phyloP scores from a whole-genome alignment of 2,329 filamentous ascomycete genomes.

The Trichoderma cornu-damae region DNA sequence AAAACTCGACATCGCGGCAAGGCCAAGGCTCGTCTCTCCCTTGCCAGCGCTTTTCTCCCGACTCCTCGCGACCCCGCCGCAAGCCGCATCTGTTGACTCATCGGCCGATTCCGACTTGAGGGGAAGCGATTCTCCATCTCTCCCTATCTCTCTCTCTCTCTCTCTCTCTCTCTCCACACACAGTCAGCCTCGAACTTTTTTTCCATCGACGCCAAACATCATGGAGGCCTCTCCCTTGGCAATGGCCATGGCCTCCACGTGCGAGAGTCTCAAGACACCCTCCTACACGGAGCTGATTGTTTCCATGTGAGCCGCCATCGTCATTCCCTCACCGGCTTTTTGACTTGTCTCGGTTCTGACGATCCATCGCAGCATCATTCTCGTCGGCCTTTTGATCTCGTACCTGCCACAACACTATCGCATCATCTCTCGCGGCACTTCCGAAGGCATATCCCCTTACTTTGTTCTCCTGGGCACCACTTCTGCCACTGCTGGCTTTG shows the following conservation, averaged over 20 bases:
- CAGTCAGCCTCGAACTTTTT: neutral
- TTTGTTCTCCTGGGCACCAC: conserved; percentile 93
- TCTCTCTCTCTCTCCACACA: neutral
- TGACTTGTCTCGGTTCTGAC: neutral
- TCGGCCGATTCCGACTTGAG: neutral
- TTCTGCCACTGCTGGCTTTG: conserved; percentile 80
- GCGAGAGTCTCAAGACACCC: conserved; percentile 49
- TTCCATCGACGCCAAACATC: neutral
- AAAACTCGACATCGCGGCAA: neutral
- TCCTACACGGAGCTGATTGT: conserved; percentile 52
- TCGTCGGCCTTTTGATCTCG: conserved; percentile 83
- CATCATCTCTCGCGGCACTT: conserved; percentile 78
- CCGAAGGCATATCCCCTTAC: conserved; percentile 91
- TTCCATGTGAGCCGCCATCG: conserved; percentile 45
- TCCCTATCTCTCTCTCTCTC: neutral
- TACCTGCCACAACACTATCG: conserved; percentile 94
- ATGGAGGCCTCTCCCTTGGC: conserved; percentile 20
- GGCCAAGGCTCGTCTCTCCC: neutral
- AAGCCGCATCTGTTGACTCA: neutral
- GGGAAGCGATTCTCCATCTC: neutral
- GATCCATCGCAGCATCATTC: conserved; percentile 53
- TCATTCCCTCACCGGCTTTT: neutral
- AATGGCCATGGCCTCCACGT: conserved; percentile 27
- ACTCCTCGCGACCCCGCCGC: neutral
- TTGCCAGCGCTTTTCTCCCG: neutral